Conservation (phyloP, 768 basidiomycete species). For the Boletales sp. region DNA sequence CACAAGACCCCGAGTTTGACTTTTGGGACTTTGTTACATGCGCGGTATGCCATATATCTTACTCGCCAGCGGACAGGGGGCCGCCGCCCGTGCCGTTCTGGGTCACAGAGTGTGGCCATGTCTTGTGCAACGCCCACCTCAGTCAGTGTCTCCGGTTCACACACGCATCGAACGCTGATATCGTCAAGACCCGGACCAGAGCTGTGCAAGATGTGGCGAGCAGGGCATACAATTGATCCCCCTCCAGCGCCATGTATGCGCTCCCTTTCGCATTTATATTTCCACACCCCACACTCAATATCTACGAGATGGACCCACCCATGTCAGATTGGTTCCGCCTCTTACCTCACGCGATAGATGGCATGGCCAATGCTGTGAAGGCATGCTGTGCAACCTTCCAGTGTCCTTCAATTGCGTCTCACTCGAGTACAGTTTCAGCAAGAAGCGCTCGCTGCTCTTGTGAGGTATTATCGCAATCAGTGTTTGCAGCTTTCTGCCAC, state of each 20-base stretch:
- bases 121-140: conserved; percentile 82
- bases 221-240: conserved; percentile 65
- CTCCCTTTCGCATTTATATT: not conserved
- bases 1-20: conserved; percentile 39
- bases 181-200: conserved; percentile 62
- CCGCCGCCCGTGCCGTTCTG: conserved; percentile 71
- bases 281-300: not conserved
- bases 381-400: conserved; percentile 31
- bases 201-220: conserved; percentile 66
- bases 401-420: not conserved
- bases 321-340: conserved; percentile 82
- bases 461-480: conserved; percentile 59
- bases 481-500: conserved; percentile 43
- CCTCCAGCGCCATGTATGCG: conserved; percentile 65
- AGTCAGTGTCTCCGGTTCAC: conserved; percentile 41
- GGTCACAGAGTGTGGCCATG: conserved; percentile 86
- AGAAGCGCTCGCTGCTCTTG: conserved; percentile 66
- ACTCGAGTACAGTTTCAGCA: conserved; percentile 64
- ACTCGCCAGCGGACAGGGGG: conserved; percentile 46
- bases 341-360: conserved; percentile 58
- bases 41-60: conserved; percentile 65
- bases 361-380: conserved; percentile 64
- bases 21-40: conserved; percentile 84
- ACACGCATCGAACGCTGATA: not conserved
- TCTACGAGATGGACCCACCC: conserved; percentile 67